Evolutionary conservation across 306 rosid genomes (phyloP).

Genomic region (Gynostemma pentaphyllum): DNA sequence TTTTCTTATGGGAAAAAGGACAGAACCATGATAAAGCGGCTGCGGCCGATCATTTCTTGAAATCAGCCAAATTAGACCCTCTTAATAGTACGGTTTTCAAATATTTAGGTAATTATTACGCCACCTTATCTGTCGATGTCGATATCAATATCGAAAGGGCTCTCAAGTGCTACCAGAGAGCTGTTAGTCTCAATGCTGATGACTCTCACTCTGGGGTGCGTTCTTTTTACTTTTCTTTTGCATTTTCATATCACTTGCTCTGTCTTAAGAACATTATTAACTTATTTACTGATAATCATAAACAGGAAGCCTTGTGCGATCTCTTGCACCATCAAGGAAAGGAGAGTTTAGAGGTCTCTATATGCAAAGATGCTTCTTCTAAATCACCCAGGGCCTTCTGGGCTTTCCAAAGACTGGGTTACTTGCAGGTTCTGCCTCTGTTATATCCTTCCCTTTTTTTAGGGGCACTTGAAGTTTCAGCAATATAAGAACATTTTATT

Average conservation of each 20-base stretch:
- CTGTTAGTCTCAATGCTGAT: constrained; percentile 49
- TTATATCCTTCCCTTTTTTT: neutral
- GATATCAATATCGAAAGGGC: constrained; percentile 50
- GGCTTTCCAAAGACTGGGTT: constrained; percentile 89
- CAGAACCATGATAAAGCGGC: constrained; percentile 28
- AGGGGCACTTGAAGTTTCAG: too few species aligned
- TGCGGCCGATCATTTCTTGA: constrained; percentile 57
- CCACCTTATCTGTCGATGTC: constrained; percentile 27
- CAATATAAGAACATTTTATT: too few species aligned
- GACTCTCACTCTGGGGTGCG: constrained; percentile 63
- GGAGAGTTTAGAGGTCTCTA: constrained; percentile 50
- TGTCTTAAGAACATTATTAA: too few species aligned
- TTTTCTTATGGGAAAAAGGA: constrained; percentile 49
- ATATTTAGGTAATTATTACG: constrained; percentile 58
- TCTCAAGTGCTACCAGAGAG: constrained; percentile 76
- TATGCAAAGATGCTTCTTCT: constrained; percentile 59
- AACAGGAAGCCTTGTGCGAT: constrained; percentile 61
- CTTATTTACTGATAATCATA: neutral
- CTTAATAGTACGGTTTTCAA: constrained; percentile 56
- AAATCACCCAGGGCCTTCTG: constrained; percentile 80
- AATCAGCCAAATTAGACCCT: constrained; percentile 66
- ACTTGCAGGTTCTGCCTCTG: constrained; percentile 41
- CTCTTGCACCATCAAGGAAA: constrained; percentile 62
- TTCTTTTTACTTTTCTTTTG: neutral
- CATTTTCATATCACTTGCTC: too few species aligned